Evolutionary conservation across 495 filamentous ascomycete species (phyloP), one percentile per base, ranked within the genome.

Genomic region (Penicillium atrosanguineum): DNA sequence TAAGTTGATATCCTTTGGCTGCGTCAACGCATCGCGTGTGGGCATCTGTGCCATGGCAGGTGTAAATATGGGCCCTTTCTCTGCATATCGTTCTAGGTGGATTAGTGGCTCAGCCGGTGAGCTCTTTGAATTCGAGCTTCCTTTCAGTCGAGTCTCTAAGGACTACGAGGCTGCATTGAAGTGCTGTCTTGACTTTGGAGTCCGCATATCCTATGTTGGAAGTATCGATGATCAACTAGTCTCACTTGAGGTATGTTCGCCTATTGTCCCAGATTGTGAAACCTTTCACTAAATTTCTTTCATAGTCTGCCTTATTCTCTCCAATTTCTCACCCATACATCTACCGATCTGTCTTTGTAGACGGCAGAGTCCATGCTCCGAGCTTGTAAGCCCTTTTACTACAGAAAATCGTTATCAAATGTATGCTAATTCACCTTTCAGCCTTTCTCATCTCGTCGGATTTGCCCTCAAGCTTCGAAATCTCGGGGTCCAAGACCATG

Each of bases 141-240:
- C 86, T 0, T 81, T 88, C 43, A 95, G 89, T 62, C 77, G 80
- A 52, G 89, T 96, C 14, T 93, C 89, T 12, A 86, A 88, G 63
- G 81, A 87, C 61, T 95, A 96, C 53, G 84, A 87, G 56, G 76
- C 85, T 40, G 84, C 90, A 1, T 71, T 97, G 11, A 83, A 87
- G 59, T 78, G 79, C 7, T 84, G 83, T 25, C 75, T 98, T 16
- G 76, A 77, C 38, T 88, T 89, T 67, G 90, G 92, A 18, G 88
- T 89, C 14, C 85, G 90, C 37, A 82, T 97, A 46, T 85, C 89
- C 3, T 92, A 88, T 68, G 75, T 94, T 57, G 93, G 93, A 31
- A 95, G 91, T 65, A 94, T 97, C 48, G 94, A 98, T 65, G 94
- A 98, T 70, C 94, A 98, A 69, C 77, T 98, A 12, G 92, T 98